Base-by-base conservation (phyloP, 2,329 filamentous ascomycete species). In the Aaosphaeria pasadenensis region DNA sequence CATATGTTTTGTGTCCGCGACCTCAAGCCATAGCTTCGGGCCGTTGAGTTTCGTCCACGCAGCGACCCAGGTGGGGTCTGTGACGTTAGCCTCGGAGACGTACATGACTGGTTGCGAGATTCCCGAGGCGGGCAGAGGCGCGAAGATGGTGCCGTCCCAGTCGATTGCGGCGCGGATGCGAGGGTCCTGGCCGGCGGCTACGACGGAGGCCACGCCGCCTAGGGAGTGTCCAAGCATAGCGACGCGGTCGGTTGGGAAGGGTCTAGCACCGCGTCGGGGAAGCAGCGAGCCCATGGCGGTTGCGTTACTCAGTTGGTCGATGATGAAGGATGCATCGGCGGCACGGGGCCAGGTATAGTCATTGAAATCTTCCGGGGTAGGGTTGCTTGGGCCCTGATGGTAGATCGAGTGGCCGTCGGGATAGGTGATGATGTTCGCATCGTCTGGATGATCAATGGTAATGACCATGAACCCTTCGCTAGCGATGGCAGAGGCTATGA, bases 371-470 rank as follows among this genome's bases (percentile, higher is more conserved):
- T 54, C 51, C 17, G 11, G 4, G 24, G 39, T 42, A 31, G 43
- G 38, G 39, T 9, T 45, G 11, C 30, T 48, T 7, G 46, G 42
- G 40, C 30, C 42, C 32, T 39, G 44, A 39, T 24, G 39, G 39
- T 53, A 55, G 17, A 53, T 41, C 52, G 32, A 39, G 39, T 57
- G 48, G 38, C 57, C 76, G 52, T 77, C 63, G 0, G 76, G 73
- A 31, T 76, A 78, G 50, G 76, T 72, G 11, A 80, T 71, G 13
- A 74, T 62, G 1, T 60, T 50, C 0, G 72, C 65, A 33, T 80
- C 77, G 44, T 73, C 74, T 0, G 76, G 69, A 45, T 79, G 76
- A 47, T 79, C 78, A 29, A 80, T 65, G 1, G 76, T 67, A 39
- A 78, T 64, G 5, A 80, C 74, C 1, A 70, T 64, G 47, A 72